phyloP scores from a whole-genome alignment of 1,139 yeast genomes.

The Debaryomyces psychrophilus region DNA sequence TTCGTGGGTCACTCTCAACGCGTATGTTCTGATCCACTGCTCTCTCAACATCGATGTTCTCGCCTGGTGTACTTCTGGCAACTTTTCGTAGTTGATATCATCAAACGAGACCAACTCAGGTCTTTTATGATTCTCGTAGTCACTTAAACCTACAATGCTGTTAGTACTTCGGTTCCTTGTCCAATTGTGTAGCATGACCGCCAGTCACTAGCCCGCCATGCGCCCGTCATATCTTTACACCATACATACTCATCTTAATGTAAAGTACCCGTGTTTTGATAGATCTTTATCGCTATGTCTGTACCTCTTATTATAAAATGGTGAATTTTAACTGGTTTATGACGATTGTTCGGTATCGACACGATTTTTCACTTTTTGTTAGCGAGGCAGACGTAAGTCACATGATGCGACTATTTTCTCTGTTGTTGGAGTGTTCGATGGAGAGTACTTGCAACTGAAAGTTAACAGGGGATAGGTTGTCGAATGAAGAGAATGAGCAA shows the following conservation, averaged over 20 bases:
- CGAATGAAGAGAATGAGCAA: constrained; percentile 4
- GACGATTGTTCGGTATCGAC: not conserved
- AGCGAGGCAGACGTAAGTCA: constrained; percentile 3
- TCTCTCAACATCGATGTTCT: constrained; percentile 79
- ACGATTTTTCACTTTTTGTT: constrained; percentile 4
- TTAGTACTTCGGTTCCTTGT: constrained; percentile 2
- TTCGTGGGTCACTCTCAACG: constrained; percentile 67
- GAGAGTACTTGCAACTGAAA: constrained; percentile 2
- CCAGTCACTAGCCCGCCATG: not conserved
- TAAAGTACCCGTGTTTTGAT: not conserved
- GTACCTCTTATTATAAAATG: constrained; percentile 19
- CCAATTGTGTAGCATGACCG: not conserved
- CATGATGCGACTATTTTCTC: not conserved
- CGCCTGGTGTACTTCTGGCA: constrained; percentile 65
- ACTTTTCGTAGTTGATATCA: constrained; percentile 75
- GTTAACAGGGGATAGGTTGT: not conserved
- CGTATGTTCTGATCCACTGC: constrained; percentile 76
- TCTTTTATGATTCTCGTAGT: constrained; percentile 58
- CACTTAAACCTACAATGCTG: constrained; percentile 31
- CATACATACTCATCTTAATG: constrained; percentile 14
- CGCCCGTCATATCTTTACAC: not conserved
- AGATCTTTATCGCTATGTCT: not conserved
- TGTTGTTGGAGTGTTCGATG: not conserved
- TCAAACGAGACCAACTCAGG: constrained; percentile 82
- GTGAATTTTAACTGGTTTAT: constrained; percentile 26